A percentile compares a stretch with the other conserved stretches of the same genome.
Conservation (phyloP, 257 asterid species). For the Ilex aquifolium region DNA sequence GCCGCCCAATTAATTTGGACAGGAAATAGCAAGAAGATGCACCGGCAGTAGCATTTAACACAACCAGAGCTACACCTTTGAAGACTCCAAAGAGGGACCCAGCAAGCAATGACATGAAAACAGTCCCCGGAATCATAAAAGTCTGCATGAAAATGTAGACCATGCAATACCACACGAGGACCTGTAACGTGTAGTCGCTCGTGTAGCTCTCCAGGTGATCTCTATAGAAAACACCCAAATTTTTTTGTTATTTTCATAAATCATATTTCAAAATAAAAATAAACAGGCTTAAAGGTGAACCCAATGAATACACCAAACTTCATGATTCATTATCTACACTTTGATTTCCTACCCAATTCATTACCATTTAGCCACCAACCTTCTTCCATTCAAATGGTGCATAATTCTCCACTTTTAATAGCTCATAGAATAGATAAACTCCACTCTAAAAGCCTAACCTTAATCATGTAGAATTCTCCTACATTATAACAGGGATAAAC, state of each 20-base stretch:
- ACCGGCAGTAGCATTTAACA: slow-evolving; percentile 87
- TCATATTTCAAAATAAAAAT: not conserved
- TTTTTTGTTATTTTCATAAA: not conserved
- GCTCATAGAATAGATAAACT: no score
- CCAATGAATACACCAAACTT: no score
- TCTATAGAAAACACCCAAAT: slow-evolving; percentile 31
- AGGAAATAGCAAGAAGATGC: slow-evolving; percentile 93
- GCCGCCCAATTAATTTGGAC: slow-evolving; percentile 87
- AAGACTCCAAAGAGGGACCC: slow-evolving; percentile 86
- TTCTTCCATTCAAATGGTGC: no score
- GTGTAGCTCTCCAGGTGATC: slow-evolving; percentile 88
- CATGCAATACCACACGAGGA: slow-evolving; percentile 80
- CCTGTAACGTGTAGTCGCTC: slow-evolving; percentile 86
- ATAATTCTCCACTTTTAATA: no score
- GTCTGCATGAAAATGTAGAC: slow-evolving; percentile 98
- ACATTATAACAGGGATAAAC: no score
- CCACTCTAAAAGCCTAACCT: no score
- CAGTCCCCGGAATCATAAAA: slow-evolving; percentile 96
- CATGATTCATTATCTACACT: no score
- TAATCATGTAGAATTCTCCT: no score
- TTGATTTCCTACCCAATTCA: no score
- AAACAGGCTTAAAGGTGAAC: not conserved
- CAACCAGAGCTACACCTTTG: slow-evolving; percentile 88
- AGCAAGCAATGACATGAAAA: slow-evolving; percentile 91
- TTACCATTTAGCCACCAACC: no score